phyloP scores from a whole-genome alignment of 2,329 filamentous ascomycete genomes.

The Plenodomus tracheiphilus region DNA sequence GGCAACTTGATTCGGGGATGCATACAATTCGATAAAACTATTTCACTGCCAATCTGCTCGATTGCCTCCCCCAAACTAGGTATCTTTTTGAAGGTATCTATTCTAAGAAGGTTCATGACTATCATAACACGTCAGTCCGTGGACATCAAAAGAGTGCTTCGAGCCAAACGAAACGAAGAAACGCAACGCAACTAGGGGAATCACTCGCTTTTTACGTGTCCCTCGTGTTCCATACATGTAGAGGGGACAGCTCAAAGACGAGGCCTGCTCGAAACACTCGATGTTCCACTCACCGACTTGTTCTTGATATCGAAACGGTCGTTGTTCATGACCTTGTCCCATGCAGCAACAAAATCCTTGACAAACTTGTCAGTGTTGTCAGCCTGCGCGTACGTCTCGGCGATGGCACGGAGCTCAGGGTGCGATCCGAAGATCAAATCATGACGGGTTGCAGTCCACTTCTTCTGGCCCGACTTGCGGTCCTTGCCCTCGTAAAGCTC shows the following conservation, averaged over 20 bases:
- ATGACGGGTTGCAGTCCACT: conserved; percentile 70
- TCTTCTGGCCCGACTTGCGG: conserved; percentile 66
- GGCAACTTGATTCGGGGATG: no score
- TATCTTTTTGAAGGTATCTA: conserved; percentile 21
- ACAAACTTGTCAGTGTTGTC: conserved; percentile 67
- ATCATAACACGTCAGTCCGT: conserved; percentile 24
- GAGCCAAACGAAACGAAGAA: conserved; percentile 1
- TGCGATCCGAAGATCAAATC: conserved; percentile 76
- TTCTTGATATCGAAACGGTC: conserved; percentile 65
- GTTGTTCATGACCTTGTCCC: conserved; percentile 75
- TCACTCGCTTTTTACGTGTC: not conserved
- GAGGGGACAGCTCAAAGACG: conserved; percentile 18
- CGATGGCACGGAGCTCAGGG: conserved; percentile 69
- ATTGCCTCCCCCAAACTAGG: conserved; percentile 4
- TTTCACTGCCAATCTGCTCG: not conserved
- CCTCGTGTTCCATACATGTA: conserved; percentile 3
- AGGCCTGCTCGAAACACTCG: conserved; percentile 28
- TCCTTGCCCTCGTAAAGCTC: conserved; percentile 68
- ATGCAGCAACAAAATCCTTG: conserved; percentile 71
- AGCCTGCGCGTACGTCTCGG: conserved; percentile 68
- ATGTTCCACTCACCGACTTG: conserved; percentile 36
- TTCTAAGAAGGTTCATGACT: conserved; percentile 22
- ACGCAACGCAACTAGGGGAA: not conserved
- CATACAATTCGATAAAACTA: no score
- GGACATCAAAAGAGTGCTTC: conserved; percentile 6